These are phyloP conservation scores for Fusarium pseudoanthophilum DNA, from an alignment of 2,329 filamentous ascomycete species.

Conservation along the genomic window DNA sequence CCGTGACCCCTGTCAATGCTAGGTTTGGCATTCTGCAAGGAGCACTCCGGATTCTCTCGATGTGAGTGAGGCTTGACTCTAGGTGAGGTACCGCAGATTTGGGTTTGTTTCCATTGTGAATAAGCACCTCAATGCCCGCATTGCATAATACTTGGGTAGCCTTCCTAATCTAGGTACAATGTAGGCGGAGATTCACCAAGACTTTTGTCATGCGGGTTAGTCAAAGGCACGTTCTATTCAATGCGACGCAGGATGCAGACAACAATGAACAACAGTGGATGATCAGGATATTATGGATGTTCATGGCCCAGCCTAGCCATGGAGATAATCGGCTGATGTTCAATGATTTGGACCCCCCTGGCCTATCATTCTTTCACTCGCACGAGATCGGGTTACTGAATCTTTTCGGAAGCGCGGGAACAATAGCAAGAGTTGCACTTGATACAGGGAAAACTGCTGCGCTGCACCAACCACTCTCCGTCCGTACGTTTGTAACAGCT, in stretches of 20 bases:
- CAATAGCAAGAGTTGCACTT: constrained; percentile 10
- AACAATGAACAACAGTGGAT: background rate
- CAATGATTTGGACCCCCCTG: background rate
- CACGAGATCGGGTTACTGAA: constrained; percentile 34
- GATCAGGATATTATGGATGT: constrained; percentile 16
- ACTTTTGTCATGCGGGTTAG: background rate
- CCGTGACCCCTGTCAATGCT: constrained; percentile 31
- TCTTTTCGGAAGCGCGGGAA: constrained; percentile 25
- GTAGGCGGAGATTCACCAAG: background rate
- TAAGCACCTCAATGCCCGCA: background rate
- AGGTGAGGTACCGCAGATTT: background rate
- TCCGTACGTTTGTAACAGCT: constrained; percentile 30
- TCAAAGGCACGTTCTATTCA: background rate
- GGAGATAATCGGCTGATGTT: constrained; percentile 36
- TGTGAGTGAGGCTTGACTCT: constrained; percentile 15
- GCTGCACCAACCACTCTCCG: constrained; percentile 7
- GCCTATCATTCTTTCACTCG: constrained; percentile 24
- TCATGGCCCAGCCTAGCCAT: constrained; percentile 9
- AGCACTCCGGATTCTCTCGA: constrained; percentile 38
- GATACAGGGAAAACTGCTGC: constrained; percentile 1
- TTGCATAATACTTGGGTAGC: background rate
- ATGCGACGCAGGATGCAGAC: background rate
- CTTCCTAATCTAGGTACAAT: background rate
- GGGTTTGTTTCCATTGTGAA: background rate
- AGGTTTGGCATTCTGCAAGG: constrained; percentile 29